Conservation (phyloP, 805 yeast species). For the Debaryomyces maramus region DNA sequence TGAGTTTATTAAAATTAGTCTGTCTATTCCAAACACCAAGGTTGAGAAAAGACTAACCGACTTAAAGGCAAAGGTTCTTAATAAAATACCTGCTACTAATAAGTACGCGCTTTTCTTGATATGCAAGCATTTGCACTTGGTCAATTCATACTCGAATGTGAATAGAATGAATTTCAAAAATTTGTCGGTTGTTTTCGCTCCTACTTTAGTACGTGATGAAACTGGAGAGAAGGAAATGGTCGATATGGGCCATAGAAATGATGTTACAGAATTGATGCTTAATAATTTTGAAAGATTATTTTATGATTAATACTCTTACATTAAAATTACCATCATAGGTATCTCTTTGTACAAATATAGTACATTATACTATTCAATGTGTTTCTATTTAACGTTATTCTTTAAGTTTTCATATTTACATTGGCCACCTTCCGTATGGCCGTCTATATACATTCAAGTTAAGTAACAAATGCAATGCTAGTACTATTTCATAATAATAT, state of each 20-base stretch:
- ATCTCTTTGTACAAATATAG: no score
- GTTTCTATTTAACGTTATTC: no score
- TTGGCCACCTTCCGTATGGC: no score
- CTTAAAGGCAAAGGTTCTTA: constrained; percentile 45
- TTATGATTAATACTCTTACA: constrained; percentile 9
- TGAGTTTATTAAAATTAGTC: constrained; percentile 57
- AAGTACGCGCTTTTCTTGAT: constrained; percentile 54
- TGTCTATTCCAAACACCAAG: constrained; percentile 22
- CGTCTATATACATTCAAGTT: no score
- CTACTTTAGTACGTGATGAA: constrained; percentile 79
- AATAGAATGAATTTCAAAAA: constrained; percentile 86
- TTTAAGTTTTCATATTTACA: no score
- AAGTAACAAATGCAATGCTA: no score
- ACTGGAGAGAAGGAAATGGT: constrained; percentile 78
- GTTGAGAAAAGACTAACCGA: constrained; percentile 37
- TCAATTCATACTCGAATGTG: constrained; percentile 49
- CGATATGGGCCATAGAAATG: constrained; percentile 82
- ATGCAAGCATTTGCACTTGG: constrained; percentile 62
- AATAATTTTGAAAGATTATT: constrained; percentile 46
- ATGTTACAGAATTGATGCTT: constrained; percentile 71
- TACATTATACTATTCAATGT: no score
- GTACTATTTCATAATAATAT: no score
- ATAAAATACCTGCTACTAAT: constrained; percentile 67
- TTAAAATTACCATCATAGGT: no score
- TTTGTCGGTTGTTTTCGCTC: constrained; percentile 90